Evolutionary conservation across 257 asterid species (phyloP).

Genomic region (Asclepias syriaca): DNA sequence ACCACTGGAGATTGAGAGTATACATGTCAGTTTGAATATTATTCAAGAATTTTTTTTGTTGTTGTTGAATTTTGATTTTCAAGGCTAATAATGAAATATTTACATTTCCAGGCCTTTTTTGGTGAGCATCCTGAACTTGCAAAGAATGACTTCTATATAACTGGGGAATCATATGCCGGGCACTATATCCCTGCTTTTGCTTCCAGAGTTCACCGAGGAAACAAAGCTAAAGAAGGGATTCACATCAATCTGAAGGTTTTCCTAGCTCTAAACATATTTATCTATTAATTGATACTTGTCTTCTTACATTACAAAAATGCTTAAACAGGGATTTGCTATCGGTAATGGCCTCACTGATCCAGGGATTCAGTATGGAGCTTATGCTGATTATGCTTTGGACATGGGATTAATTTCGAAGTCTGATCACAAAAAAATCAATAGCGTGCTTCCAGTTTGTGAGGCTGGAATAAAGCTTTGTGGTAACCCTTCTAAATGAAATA

Average conservation of each 20-base stretch:
- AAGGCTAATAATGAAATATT: background rate
- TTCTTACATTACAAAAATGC: constrained; percentile 21
- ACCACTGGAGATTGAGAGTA: background rate
- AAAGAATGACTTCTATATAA: constrained; percentile 75
- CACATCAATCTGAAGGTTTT: constrained; percentile 81
- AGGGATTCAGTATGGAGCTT: constrained; percentile 81
- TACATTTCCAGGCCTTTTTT: constrained; percentile 62
- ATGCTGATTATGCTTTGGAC: constrained; percentile 88
- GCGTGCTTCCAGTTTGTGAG: constrained; percentile 78
- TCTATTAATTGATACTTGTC: background rate
- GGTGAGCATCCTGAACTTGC: constrained; percentile 79
- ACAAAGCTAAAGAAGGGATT: constrained; percentile 76
- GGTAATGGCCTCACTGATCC: constrained; percentile 98
- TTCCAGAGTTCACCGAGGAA: constrained; percentile 77
- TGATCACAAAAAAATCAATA: constrained; percentile 69
- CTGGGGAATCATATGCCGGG: constrained; percentile 98
- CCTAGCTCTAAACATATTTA: constrained; percentile 4
- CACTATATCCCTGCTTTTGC: constrained; percentile 96
- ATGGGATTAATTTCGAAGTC: constrained; percentile 64
- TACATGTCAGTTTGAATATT: background rate
- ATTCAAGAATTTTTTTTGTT: background rate
- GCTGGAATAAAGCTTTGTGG: constrained; percentile 81
- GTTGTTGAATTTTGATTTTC: constrained; percentile 1
- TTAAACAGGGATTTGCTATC: constrained; percentile 78
- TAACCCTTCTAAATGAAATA: constrained; percentile 22